Conservation (phyloP, 768 basidiomycete genomes). For the Mycena sanguinolenta region DNA sequence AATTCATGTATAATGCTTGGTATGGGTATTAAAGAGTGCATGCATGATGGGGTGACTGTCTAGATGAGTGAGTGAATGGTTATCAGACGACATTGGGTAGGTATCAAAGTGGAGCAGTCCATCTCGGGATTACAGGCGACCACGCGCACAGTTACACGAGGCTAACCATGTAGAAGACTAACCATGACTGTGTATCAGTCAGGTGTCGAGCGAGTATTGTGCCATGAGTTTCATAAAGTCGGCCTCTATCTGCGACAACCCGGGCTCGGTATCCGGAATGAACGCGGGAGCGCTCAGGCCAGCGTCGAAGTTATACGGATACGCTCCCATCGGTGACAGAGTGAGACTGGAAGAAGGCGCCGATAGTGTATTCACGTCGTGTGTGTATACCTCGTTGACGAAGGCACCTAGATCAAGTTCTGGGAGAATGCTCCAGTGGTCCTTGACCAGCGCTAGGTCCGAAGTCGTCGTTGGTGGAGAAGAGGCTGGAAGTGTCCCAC, state of each 20-base stretch:
- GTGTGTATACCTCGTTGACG: background rate
- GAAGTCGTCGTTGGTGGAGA: background rate
- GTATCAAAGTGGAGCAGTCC: background rate
- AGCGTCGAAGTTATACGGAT: background rate
- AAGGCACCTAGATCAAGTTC: background rate
- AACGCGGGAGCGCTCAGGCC: background rate
- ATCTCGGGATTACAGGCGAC: background rate
- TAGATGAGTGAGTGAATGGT: too few relatives aligned
- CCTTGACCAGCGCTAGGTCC: too few relatives aligned
- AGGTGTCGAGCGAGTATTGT: background rate
- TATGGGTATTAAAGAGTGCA: too few relatives aligned
- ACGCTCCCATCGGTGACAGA: background rate
- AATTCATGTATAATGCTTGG: too few relatives aligned
- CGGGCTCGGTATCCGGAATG: background rate
- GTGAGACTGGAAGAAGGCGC: background rate
- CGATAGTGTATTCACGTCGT: background rate
- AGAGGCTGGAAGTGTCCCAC: background rate
- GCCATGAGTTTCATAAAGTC: conserved; percentile 3
- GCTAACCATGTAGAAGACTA: too few relatives aligned
- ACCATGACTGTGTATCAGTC: background rate
- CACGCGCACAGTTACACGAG: background rate
- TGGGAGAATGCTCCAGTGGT: too few relatives aligned
- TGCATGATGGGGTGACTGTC: too few relatives aligned
- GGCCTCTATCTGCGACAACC: background rate
- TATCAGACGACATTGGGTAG: too few relatives aligned